Base-by-base conservation (phyloP, 1,284 basidiomycete species). In the Trichosporon asahii region DNA sequence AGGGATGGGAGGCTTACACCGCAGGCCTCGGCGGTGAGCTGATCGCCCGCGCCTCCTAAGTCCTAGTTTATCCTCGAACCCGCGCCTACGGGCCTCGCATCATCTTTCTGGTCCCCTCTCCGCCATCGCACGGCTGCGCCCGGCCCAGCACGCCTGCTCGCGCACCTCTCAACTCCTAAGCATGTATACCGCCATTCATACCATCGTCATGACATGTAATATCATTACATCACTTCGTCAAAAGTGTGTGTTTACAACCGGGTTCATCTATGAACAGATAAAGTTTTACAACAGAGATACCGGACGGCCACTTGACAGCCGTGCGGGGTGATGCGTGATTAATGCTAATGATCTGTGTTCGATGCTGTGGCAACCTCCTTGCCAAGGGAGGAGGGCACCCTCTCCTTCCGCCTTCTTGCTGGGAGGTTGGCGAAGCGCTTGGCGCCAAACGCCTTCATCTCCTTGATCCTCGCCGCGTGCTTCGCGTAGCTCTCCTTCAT, bases 1-100 rank as follows among this genome's bases (percentile, higher is more conserved):
- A 84, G 68, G 83, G 83, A 8, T 84, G 82, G 82, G 81, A 84
- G 71, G 83, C 83, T 35, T 84, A 78, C 80, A 74, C 82, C 68
- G 77, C 77, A 15, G 83, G 83, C 23, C 72, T 81, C 44, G 83
- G 83, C 18, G 83, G 83, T 33, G 83, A 84, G 76, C 74, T 84
- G 53, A 70, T 84, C 46, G 82, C 82, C 71, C 73, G 82, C 60
- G 81, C 77, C 8, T 67, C 69, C 25, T 74, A 72, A 61, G 46
- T 33, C 65, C 44, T 14, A 61, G 25, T 65, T 65, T 35, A 18
- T 61, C 64, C 4, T 66, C 40, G 57, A 31, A n/a, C n/a, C 31
- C n/a, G 49, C 49, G 49, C 49, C 49, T 53, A 9, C 49, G 49
- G 49, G 9, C 64, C 44, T 29, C 40, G 15, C 40, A 65, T 53